These are phyloP conservation scores for Tylopilus rubrobrunneus DNA, from an alignment of 768 basidiomycete species.

Conservation along the genomic window DNA sequence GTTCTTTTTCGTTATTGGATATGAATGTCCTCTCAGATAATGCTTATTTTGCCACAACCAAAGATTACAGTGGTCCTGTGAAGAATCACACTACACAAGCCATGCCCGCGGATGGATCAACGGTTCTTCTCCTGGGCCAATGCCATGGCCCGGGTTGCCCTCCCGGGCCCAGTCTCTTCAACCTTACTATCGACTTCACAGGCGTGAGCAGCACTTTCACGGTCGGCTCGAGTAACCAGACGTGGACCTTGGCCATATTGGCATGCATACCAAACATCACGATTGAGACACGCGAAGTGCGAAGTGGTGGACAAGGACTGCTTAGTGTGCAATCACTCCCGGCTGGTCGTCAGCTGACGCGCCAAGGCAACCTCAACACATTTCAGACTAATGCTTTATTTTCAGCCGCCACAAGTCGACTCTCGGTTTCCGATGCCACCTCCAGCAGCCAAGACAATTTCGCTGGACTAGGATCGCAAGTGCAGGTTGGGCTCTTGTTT, in stretches of 20 bases:
- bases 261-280: slow-evolving; percentile 19
- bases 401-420: slow-evolving; percentile 14
- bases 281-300: slow-evolving; percentile 28
- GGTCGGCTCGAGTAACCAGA: slow-evolving; percentile 11
- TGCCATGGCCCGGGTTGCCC: slow-evolving; percentile 23
- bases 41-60: slow-evolving; percentile 1
- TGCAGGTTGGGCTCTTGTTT: slow-evolving; percentile 19
- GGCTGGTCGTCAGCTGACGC: slow-evolving; percentile 4
- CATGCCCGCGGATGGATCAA: slow-evolving; percentile 18
- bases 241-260: slow-evolving; percentile 22
- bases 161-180: no score
- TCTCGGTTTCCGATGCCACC: slow-evolving; percentile 2
- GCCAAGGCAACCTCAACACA: slow-evolving; percentile 23
- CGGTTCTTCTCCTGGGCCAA: slow-evolving; percentile 19
- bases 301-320: slow-evolving; percentile 16
- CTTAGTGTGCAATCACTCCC: slow-evolving; percentile 18
- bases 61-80: slow-evolving; percentile 7
- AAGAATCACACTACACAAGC: slow-evolving; percentile 23
- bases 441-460: background rate
- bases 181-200: slow-evolving; percentile 13
- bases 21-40: background rate
- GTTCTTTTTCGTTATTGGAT: background rate
- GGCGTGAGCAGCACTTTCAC: slow-evolving; percentile 10
- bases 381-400: slow-evolving; percentile 24
- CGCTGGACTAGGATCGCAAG: slow-evolving; percentile 11